Conservation (phyloP, 2,329 filamentous ascomycete genomes). For the Exophiala lecanii-corni region DNA sequence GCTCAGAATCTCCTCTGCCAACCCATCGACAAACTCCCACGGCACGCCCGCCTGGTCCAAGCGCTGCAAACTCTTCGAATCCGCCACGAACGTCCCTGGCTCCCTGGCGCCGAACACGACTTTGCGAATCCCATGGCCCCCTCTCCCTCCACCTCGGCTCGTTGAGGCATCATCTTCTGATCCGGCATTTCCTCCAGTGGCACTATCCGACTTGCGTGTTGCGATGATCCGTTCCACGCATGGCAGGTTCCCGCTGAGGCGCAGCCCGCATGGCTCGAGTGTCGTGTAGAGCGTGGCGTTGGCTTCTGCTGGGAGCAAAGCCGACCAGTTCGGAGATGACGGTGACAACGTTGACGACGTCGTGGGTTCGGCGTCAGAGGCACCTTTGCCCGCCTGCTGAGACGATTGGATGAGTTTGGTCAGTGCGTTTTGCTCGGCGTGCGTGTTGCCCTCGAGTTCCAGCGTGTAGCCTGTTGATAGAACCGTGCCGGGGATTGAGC, state of each 20-base stretch:
- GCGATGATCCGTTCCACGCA: constrained; percentile 72
- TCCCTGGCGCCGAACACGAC: constrained; percentile 88
- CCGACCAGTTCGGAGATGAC: constrained; percentile 52
- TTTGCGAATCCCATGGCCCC: constrained; percentile 60
- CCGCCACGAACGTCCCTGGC: constrained; percentile 81
- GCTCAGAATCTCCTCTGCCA: constrained; percentile 74
- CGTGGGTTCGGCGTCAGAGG: constrained; percentile 30
- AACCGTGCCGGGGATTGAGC: constrained; percentile 37
- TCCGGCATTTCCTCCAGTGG: neutral
- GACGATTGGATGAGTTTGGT: constrained; percentile 54
- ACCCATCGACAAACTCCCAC: constrained; percentile 66
- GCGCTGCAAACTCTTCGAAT: constrained; percentile 69
- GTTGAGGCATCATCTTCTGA: constrained; percentile 1
- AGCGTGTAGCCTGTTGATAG: constrained; percentile 84
- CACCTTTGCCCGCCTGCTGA: constrained; percentile 34
- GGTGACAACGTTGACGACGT: no score
- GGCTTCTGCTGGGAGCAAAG: constrained; percentile 43
- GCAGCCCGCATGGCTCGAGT: constrained; percentile 58
- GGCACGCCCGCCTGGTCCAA: constrained; percentile 68
- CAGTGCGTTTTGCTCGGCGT: constrained; percentile 91
- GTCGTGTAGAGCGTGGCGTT: constrained; percentile 76
- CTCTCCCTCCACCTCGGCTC: constrained; percentile 31
- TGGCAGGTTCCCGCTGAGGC: constrained; percentile 43
- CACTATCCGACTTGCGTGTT: constrained; percentile 37
- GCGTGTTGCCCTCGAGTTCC: constrained; percentile 86